Evolutionary conservation across 2,329 filamentous ascomycete species (phyloP), one percentile per base, ranked within the genome.

Genomic region (Ceratocystis cacaofunesta): DNA sequence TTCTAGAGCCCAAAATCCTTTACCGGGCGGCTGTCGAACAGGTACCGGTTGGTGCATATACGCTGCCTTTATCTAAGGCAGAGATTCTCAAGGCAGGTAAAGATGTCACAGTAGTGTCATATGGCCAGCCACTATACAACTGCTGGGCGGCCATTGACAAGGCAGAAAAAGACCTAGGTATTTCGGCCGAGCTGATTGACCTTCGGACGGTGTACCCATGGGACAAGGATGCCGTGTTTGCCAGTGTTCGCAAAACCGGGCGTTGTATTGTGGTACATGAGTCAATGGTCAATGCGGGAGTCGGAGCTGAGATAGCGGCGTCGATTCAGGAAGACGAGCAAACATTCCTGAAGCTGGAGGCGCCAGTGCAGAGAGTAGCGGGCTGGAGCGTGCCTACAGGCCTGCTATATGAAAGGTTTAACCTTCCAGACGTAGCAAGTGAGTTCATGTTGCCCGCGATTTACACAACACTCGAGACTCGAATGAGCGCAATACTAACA

Each of bases 1-100:
- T 96, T 75, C 86, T 96, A 86, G 92, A 96, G 74, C 92, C 92
- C 57, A 96, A 96, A 77, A 89, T 94, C 60, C 78, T 96, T 12
- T 96, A 96, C 74, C 86, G 92, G 22, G 91, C 92, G 0, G 89
- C 92, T 0, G 89, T 95, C 32, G 92, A 96, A 75, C 89, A 96
- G 74, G 92, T 96, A 0, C 92, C 92, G 0, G 83, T 85, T 0
- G 87, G 85, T 25, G 78, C 88, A 2, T 96, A 94, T 73, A 85
- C 85, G n/a, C 80, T 96, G 15, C 90, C 91, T 0, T 79, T 96
- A 10, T 90, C 86, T 70, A 92, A 90, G 73, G 92, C 92, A 0
- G 91, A 96, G 73, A 76, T 95, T 0, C 73, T 96, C 25, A 92
- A 91, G 74, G 78, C 85, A 65, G 92, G 92, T 57, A 86, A 83